A percentile compares a stretch with the other conserved stretches of the same genome.
Evolutionary conservation across 2,329 filamentous ascomycete genomes (phyloP).

Genomic region (Berkeleyomyces basicola): DNA sequence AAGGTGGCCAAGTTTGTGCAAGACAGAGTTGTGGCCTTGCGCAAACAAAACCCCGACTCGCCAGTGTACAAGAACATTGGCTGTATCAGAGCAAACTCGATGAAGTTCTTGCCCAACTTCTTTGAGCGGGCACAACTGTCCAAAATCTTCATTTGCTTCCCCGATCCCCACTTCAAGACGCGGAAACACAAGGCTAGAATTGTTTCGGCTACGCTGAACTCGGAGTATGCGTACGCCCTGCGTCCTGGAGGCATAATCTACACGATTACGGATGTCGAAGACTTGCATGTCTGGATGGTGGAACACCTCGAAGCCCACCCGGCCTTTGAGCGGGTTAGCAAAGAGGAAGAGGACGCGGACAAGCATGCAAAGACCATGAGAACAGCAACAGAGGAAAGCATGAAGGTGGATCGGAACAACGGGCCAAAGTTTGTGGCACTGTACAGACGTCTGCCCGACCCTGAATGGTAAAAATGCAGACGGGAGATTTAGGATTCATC

Average conservation of each 20-base stretch:
- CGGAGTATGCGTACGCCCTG: slow-evolving; percentile 83
- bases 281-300: slow-evolving; percentile 87
- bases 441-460: slow-evolving; percentile 66
- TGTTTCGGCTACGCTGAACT: slow-evolving; percentile 71
- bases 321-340: slow-evolving; percentile 58
- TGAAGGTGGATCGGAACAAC: slow-evolving; percentile 84
- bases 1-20: slow-evolving; percentile 85
- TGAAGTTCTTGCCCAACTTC: slow-evolving; percentile 99
- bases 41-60: slow-evolving; percentile 40
- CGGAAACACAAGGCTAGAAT: slow-evolving; percentile 96
- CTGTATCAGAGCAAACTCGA: slow-evolving; percentile 82
- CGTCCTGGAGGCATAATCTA: slow-evolving; percentile 75
- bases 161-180: slow-evolving; percentile 94
- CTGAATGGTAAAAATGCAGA: slow-evolving; percentile 41
- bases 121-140: slow-evolving; percentile 65
- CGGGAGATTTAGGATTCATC: not conserved
- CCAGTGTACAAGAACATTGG: slow-evolving; percentile 67
- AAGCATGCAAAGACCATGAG: slow-evolving; percentile 59
- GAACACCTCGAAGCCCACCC: slow-evolving; percentile 64
- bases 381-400: slow-evolving; percentile 85
- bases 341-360: slow-evolving; percentile 51
- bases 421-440: slow-evolving; percentile 84
- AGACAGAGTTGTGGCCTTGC: slow-evolving; percentile 69
- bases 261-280: slow-evolving; percentile 94
- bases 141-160: slow-evolving; percentile 96